Evolutionary conservation across 2,329 filamentous ascomycete genomes (phyloP), one percentile per base, ranked within the genome.

Genomic region (Ophiostoma populinum): DNA sequence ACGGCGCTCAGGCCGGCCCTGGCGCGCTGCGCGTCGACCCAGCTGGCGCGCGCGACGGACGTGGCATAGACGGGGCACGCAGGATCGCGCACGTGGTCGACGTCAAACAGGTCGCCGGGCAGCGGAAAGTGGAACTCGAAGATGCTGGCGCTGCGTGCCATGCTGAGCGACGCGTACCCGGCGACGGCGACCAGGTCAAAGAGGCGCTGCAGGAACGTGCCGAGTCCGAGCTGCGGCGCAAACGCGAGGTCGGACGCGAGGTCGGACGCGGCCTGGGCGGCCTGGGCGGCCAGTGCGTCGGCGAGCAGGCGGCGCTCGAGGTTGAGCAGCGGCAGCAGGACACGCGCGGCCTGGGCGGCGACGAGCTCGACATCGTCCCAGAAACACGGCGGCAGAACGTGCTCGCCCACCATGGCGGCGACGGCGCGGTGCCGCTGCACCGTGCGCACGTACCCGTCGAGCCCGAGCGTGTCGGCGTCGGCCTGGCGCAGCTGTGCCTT

Each of bases 391-490:
- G 56, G 49, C 12, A 57, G 18, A 1, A 47, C 39, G 3, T 42
- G 15, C 2, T 30, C 30, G 7, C 36, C 38, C 5, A 59, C 34
- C 3, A 47, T 38, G 11, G 45, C 36, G 31, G 49, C 47, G 19
- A 53, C 50, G 4, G 44, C 45, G 8, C 48, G 40, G 13, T 49
- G 43, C 19, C 56, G 52, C n/a, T 47, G 42, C 12, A 42, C 33
- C 32, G 55, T 59, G 24, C 56, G 54, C 9, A 38, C 35, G 34
- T 55, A 58, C 3, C 55, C 56, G 38, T 58, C 54, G 13, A 45
- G 31, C 2, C 43, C n/a, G 9, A 54, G 11, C 34, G 46, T 52
- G n/a, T 42, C 41, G 18, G 38, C 10, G 35, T 59, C 57, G 20
- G 51, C 44, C 9, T 45, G 42, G 2, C 46, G 39, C 16, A 62